phyloP scores from a whole-genome alignment of 1,284 basidiomycete genomes.

The Rhizoctonia solani region DNA sequence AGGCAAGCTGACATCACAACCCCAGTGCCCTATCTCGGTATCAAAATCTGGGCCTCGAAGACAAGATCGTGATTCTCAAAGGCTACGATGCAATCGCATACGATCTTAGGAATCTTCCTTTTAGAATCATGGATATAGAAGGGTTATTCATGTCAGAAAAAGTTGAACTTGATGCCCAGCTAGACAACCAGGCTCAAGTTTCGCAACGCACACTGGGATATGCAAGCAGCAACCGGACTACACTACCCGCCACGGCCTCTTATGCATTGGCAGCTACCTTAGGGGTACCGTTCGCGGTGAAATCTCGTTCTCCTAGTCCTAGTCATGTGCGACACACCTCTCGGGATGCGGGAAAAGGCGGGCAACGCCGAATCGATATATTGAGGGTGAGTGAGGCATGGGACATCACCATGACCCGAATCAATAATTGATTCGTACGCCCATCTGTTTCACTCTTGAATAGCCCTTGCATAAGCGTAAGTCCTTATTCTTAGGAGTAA shows the following conservation, averaged over 20 bases:
- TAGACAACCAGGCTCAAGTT: not conserved
- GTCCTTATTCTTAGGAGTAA: not conserved
- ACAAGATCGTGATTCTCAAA: conserved; percentile 30
- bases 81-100: conserved; percentile 29
- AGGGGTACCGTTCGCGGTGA: not conserved
- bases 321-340: not conserved
- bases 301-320: conserved; percentile 14
- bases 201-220: too few relatives aligned
- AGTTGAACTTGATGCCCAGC: conserved; percentile 3
- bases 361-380: conserved; percentile 19
- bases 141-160: conserved; percentile 30
- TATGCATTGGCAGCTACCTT: conserved; percentile 28
- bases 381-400: conserved; percentile 20
- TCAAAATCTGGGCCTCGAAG: conserved; percentile 28
- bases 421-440: not conserved
- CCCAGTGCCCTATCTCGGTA: conserved; percentile 11
- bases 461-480: conserved; percentile 29
- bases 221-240: not conserved
- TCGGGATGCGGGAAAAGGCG: not conserved
- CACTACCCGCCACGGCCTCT: not conserved
- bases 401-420: too few relatives aligned
- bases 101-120: conserved; percentile 22
- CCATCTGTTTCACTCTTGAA: not conserved
- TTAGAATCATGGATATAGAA: conserved; percentile 9
- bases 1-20: not conserved